Conservation (phyloP, 2,329 filamentous ascomycete species). For the Fusarium goolgardi region DNA sequence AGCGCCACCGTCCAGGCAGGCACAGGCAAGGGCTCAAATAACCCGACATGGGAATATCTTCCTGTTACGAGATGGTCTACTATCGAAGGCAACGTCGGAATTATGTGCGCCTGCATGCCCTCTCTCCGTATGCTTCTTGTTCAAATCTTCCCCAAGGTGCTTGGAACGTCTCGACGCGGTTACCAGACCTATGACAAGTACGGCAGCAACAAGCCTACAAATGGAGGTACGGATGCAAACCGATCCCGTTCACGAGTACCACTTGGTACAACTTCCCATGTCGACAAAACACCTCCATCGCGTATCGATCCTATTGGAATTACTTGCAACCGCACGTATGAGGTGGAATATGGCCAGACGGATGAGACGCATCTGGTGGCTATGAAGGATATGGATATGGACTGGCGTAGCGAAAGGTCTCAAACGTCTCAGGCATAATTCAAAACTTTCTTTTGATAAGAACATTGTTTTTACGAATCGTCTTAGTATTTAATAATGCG, state of each 20-base stretch:
- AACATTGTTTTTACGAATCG: not conserved
- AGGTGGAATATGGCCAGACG: conserved; percentile 51
- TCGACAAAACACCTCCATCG: conserved; percentile 6
- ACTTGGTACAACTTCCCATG: conserved; percentile 42
- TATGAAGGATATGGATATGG: conserved; percentile 43
- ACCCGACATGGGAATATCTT: conserved; percentile 53
- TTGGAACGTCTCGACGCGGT: conserved; percentile 46
- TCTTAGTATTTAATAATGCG: not conserved
- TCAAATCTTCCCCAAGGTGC: conserved; percentile 53
- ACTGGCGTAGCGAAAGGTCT: conserved; percentile 32
- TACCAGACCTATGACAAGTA: conserved; percentile 45
- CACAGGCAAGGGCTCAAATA: conserved; percentile 38
- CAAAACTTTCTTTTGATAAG: not conserved
- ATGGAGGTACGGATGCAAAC: conserved; percentile 18
- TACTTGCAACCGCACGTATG: conserved; percentile 51
- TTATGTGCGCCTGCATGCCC: conserved; percentile 56
- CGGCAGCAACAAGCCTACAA: conserved; percentile 23
- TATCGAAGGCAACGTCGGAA: conserved; percentile 54
- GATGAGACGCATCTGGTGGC: conserved; percentile 51
- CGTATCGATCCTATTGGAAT: conserved; percentile 46
- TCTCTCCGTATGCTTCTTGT: conserved; percentile 52
- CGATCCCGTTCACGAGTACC: conserved; percentile 17
- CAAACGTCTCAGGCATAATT: not conserved
- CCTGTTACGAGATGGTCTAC: conserved; percentile 52
- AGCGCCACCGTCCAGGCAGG: conserved; percentile 50